Evolutionary conservation across 306 rosid genomes (phyloP).

Genomic region (Cucumis melo): DNA sequence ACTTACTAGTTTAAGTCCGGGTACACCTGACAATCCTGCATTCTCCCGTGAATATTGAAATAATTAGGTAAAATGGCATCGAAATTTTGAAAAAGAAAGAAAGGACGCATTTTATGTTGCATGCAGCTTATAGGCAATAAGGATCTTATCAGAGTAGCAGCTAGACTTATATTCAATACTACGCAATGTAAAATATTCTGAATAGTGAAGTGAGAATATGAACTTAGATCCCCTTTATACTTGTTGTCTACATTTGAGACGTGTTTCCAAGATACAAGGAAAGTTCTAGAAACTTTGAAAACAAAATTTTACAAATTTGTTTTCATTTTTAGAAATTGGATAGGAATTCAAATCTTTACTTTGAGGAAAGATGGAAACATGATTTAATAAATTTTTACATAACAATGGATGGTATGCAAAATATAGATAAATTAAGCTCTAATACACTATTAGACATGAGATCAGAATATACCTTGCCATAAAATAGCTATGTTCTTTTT

Average conservation of each 20-base stretch:
- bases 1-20: slow-evolving; percentile 54
- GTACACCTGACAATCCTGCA: slow-evolving; percentile 58
- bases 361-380: too few species aligned
- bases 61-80: background rate
- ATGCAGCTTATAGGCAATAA: background rate
- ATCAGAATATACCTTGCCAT: slow-evolving; percentile 52
- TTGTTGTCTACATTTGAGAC: too few species aligned
- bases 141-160: background rate
- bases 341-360: too few species aligned
- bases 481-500: slow-evolving; percentile 44
- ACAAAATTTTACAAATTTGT: too few species aligned
- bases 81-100: background rate
- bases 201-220: background rate
- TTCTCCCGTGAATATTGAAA: slow-evolving; percentile 10
- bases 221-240: background rate
- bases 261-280: too few species aligned
- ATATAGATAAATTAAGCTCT: background rate
- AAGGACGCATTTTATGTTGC: background rate
- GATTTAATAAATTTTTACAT: too few species aligned
- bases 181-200: background rate
- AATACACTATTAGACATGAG: background rate
- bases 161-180: background rate
- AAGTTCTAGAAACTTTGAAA: too few species aligned
- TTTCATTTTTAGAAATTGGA: too few species aligned
- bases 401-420: background rate